These are phyloP conservation scores for Aspergillus melleus DNA, from an alignment of 2,329 filamentous ascomycete species.

Conservation along the genomic window DNA sequence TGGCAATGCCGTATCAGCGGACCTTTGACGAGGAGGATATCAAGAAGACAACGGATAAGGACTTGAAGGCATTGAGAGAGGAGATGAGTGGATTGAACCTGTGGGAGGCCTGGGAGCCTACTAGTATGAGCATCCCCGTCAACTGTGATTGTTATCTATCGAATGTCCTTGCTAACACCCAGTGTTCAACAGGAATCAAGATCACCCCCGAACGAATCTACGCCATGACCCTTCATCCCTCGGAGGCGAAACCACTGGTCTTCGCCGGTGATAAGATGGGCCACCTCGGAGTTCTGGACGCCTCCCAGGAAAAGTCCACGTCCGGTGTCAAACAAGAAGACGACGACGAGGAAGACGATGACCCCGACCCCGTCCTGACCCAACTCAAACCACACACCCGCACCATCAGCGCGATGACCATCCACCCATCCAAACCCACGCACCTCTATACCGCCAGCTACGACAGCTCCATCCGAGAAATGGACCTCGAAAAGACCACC, in stretches of 20 bases:
- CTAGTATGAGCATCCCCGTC: constrained; percentile 53
- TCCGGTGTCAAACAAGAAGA: constrained; percentile 52
- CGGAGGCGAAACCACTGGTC: constrained; percentile 77
- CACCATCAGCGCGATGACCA: constrained; percentile 82
- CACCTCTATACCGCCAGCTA: constrained; percentile 84
- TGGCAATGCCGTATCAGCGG: constrained; percentile 74
- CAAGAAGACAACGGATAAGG: constrained; percentile 73
- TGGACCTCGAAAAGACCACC: constrained; percentile 78
- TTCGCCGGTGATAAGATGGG: constrained; percentile 96
- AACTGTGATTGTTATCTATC: no score
- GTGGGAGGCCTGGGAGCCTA: constrained; percentile 82
- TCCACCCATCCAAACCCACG: constrained; percentile 71
- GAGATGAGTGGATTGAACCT: constrained; percentile 75
- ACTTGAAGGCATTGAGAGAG: constrained; percentile 69
- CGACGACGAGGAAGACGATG: constrained; percentile 65
- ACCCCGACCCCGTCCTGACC: constrained; percentile 74
- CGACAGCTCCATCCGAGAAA: constrained; percentile 83
- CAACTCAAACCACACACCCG: constrained; percentile 87
- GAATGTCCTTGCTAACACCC: constrained; percentile 1
- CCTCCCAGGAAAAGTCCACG: constrained; percentile 52
- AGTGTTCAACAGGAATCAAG: constrained; percentile 68
- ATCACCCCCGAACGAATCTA: constrained; percentile 87
- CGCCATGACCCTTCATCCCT: constrained; percentile 84
- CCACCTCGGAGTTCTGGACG: constrained; percentile 87
- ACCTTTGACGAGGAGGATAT: constrained; percentile 87